Evolutionary conservation across 148 eudicot species (phyloP), one percentile per base, ranked within the genome.

Genomic region (Cornus kousa): DNA sequence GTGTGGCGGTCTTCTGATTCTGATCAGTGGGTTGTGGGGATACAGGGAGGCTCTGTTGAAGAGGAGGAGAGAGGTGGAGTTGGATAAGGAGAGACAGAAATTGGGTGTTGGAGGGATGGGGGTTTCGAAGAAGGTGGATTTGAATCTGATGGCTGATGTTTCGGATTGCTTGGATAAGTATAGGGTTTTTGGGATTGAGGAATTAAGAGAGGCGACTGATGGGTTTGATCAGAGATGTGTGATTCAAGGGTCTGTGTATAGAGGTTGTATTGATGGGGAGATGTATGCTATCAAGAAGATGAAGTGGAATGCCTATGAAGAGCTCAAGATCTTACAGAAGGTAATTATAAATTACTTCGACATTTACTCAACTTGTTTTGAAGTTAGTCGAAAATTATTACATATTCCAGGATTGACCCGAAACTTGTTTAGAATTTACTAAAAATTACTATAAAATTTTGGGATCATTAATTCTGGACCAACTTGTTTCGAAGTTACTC

Each of bases 261-360:
- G 83, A 83, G 97, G 95, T 28, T 79, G 64, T 68, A 86, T 95
- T 81, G 87, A 87, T 88, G 99, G 93, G 0, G 87, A 84, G 55
- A 13, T 73, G 33, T 88, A 73, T 86, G 99, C 99, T 3, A 90
- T 95, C 82, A 95, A 95, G 95, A 93, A 90, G 82, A 95, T 95
- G 97, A 91, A 93, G 80, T 95, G 97, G 99, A 92, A 95, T 93
- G 97, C 99, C 66, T 87, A 82, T 84, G 97, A 93, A 77, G 97
- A 95, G 53, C 86, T 95, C 79, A 95, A 92, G 92, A 95, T 95
- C 75, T 82, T 95, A 78, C 99, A 95, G 80, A 93, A 93, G 99
- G 99, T 95, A 87, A 71, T 22, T 28, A 28, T 28, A 28, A 28
- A 28, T 28, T 28, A 28, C 28, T 28, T 28, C 28, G 0, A 28